Evolutionary conservation across 257 asterid genomes (phyloP).

Genomic region (Penstemon barbatus): DNA sequence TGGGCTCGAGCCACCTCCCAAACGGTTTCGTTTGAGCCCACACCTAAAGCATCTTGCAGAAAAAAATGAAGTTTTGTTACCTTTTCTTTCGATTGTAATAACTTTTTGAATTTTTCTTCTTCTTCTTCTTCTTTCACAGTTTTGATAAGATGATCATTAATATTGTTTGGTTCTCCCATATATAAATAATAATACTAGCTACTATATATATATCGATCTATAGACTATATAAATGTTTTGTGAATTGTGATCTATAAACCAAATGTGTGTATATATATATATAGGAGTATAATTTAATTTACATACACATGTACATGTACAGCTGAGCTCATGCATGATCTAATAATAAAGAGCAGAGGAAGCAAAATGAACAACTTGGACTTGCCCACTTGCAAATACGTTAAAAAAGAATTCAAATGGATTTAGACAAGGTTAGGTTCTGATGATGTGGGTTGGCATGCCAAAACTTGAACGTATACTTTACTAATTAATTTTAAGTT

Average conservation of each 20-base stretch:
- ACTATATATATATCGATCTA: too few relatives aligned
- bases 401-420: neutral
- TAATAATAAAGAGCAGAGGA: too few relatives aligned
- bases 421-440: conserved; percentile 4
- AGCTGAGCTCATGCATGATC: too few relatives aligned
- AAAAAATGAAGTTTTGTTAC: conserved; percentile 16
- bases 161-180: neutral
- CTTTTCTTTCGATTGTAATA: conserved; percentile 5
- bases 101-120: conserved; percentile 14
- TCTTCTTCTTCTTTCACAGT: neutral
- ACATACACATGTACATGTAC: too few relatives aligned
- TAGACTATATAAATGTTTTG: too few relatives aligned
- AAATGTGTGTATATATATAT: too few relatives aligned
- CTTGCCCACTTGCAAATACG: too few relatives aligned
- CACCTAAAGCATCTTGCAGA: conserved; percentile 19
- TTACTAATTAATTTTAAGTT: conserved; percentile 3
- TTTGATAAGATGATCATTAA: neutral
- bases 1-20: conserved; percentile 26
- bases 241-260: too few relatives aligned
- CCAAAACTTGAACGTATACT: neutral
- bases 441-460: neutral
- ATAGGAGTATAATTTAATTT: too few relatives aligned
- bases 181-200: too few relatives aligned
- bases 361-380: too few relatives aligned
- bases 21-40: conserved; percentile 23